A percentile compares a stretch with the other conserved stretches of the same genome.
Conservation (phyloP, 2,329 filamentous ascomycete species). For the Trichoderma brevicompactum region DNA sequence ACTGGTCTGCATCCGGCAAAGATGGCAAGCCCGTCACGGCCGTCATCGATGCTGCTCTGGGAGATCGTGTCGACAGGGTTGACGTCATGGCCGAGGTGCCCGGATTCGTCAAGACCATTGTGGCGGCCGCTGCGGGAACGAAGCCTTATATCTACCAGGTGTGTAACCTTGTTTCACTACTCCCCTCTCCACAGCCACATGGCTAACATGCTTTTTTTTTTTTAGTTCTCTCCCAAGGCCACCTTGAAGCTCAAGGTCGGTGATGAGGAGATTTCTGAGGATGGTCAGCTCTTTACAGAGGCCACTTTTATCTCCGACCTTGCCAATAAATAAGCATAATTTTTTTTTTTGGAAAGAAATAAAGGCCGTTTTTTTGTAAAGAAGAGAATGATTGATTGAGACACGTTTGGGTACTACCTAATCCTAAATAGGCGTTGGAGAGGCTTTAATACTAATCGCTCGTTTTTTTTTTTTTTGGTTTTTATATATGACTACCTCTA, state of each 20-base stretch:
- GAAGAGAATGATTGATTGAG: slow-evolving; percentile 25
- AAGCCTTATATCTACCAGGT: slow-evolving; percentile 99
- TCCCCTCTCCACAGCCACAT: not conserved
- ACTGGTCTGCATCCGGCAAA: slow-evolving; percentile 77
- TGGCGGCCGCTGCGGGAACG: slow-evolving; percentile 84
- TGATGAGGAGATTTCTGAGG: slow-evolving; percentile 75
- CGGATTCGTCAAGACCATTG: slow-evolving; percentile 92
- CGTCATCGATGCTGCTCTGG: slow-evolving; percentile 69
- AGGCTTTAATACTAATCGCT: slow-evolving; percentile 34
- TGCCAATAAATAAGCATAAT: slow-evolving; percentile 20
- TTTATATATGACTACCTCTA: slow-evolving; percentile 9
- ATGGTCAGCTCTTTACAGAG: slow-evolving; percentile 81
- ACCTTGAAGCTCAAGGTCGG: slow-evolving; percentile 84
- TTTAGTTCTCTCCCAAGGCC: slow-evolving; percentile 71
- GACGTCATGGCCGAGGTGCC: slow-evolving; percentile 98
- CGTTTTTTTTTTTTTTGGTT: slow-evolving; percentile 34
- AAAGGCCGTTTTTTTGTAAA: too few species aligned
- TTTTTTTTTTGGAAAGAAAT: slow-evolving; percentile 20
- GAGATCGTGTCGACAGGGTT: slow-evolving; percentile 71
- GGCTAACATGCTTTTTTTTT: not conserved
- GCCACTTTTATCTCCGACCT: slow-evolving; percentile 89
- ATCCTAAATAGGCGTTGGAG: slow-evolving; percentile 35
- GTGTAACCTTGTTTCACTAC: slow-evolving; percentile 37
- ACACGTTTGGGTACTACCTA: slow-evolving; percentile 31
- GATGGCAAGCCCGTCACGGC: slow-evolving; percentile 76